Evolutionary conservation across 192 early-diverging fungal genomes (phyloP).

Genomic region (Backusella morwellensis): DNA sequence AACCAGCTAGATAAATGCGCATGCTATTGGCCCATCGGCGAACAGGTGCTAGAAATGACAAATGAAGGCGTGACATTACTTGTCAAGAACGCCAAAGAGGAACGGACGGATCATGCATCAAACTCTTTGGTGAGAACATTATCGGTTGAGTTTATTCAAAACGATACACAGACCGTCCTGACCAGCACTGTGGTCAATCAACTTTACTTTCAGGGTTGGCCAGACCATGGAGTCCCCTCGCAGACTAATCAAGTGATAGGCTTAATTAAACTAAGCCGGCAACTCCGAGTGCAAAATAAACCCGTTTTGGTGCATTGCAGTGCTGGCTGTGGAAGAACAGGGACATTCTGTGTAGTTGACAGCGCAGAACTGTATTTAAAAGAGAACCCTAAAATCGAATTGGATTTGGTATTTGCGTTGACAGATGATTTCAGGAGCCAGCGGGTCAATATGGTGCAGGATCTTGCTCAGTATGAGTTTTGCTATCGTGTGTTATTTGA

Average conservation of each 20-base stretch:
- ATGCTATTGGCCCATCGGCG: slow-evolving; percentile 78
- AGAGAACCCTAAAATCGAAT: slow-evolving; percentile 3
- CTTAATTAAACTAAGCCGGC: slow-evolving; percentile 40
- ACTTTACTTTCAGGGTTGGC: slow-evolving; percentile 79
- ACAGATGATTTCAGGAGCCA: slow-evolving; percentile 67
- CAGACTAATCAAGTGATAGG: slow-evolving; percentile 51
- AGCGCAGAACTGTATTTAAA: neutral
- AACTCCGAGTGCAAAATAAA: neutral
- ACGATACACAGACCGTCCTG: neutral
- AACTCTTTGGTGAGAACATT: neutral
- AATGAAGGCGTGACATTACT: neutral
- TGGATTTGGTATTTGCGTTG: slow-evolving; percentile 64
- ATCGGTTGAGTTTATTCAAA: neutral
- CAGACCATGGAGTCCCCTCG: slow-evolving; percentile 74
- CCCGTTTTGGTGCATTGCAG: slow-evolving; percentile 85
- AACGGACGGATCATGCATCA: neutral
- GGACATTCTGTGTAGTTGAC: slow-evolving; percentile 72
- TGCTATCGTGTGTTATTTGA: slow-evolving; percentile 66
- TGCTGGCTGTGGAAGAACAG: slow-evolving; percentile 86
- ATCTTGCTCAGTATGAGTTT: slow-evolving; percentile 71
- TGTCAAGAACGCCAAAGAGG: neutral
- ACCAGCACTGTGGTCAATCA: slow-evolving; percentile 49
- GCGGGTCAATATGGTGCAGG: slow-evolving; percentile 81
- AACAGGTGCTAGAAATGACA: slow-evolving; percentile 27
- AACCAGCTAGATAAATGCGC: slow-evolving; percentile 73